phyloP scores from a whole-genome alignment of 1,284 basidiomycete species.

The Butyriboletus appendiculatus region DNA sequence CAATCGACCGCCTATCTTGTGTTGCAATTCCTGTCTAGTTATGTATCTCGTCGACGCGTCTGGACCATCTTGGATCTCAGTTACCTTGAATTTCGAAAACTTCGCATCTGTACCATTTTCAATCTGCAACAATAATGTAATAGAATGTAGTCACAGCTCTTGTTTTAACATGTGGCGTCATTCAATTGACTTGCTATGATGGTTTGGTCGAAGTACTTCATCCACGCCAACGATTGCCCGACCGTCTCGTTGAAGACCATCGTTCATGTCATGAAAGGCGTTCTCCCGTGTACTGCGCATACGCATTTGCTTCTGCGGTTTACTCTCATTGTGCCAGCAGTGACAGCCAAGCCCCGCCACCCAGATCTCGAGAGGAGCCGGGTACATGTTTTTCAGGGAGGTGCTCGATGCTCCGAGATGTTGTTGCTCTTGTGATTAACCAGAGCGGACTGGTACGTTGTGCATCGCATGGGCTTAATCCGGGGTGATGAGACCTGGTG shows the following conservation, averaged over 20 bases:
- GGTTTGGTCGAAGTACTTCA: neutral
- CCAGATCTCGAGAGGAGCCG: neutral
- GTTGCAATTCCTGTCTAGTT: neutral
- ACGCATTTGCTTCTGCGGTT: neutral
- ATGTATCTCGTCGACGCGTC: neutral
- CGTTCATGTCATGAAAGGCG: neutral
- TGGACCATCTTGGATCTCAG: neutral
- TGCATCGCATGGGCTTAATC: neutral
- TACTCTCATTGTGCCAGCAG: neutral
- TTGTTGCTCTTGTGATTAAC: neutral
- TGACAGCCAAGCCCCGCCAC: too few relatives aligned
- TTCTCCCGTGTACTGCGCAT: neutral
- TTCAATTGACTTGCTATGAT: neutral
- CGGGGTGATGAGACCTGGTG: neutral
- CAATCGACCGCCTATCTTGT: neutral
- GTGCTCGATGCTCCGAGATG: neutral
- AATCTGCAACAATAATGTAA: neutral
- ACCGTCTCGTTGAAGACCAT: too few relatives aligned
- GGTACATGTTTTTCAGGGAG: too few relatives aligned
- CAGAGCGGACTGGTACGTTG: neutral
- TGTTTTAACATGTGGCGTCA: neutral
- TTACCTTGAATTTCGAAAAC: neutral
- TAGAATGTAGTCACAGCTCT: neutral
- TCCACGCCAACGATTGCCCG: neutral
- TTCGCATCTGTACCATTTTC: conserved; percentile 1